These are phyloP conservation scores for Phytophthora citricola DNA, from an alignment of 352 stramenopile genomes.

Conservation along the genomic window DNA sequence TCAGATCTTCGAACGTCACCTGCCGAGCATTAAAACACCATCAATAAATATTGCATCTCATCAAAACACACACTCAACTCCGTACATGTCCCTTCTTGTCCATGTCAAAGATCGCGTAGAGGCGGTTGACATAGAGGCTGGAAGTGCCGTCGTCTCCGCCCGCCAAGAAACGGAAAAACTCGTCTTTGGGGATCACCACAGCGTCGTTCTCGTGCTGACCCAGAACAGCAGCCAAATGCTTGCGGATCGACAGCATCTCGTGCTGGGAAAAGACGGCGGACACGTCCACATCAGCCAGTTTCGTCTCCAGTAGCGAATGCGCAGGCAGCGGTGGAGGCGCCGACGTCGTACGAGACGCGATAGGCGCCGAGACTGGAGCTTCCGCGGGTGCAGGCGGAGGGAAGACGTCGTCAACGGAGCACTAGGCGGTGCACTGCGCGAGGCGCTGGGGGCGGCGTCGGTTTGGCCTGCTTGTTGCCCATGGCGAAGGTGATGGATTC, in stretches of 20 bases:
- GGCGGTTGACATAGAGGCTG: conserved; percentile 84
- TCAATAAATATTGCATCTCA: neutral
- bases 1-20: conserved; percentile 86
- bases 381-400: conserved; percentile 7
- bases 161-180: conserved; percentile 88
- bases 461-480: conserved; percentile 89
- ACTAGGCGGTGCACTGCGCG: conserved; percentile 20
- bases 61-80: neutral
- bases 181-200: conserved; percentile 83
- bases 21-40: conserved; percentile 25
- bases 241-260: conserved; percentile 83
- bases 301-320: conserved; percentile 65
- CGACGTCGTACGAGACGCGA: conserved; percentile 16
- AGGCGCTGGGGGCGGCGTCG: conserved; percentile 33
- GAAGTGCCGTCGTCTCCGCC: conserved; percentile 66
- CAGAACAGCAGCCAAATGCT: conserved; percentile 73
- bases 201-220: conserved; percentile 71
- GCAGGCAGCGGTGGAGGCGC: conserved; percentile 25
- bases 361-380: conserved; percentile 4
- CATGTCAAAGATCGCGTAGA: conserved; percentile 90
- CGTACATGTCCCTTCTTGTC: conserved; percentile 69
- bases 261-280: conserved; percentile 76
- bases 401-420: neutral
- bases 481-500: conserved; percentile 38
- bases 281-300: conserved; percentile 77